Evolutionary conservation across 768 basidiomycete species (phyloP), one percentile per base, ranked within the genome.

Genomic region (Russula earlei): DNA sequence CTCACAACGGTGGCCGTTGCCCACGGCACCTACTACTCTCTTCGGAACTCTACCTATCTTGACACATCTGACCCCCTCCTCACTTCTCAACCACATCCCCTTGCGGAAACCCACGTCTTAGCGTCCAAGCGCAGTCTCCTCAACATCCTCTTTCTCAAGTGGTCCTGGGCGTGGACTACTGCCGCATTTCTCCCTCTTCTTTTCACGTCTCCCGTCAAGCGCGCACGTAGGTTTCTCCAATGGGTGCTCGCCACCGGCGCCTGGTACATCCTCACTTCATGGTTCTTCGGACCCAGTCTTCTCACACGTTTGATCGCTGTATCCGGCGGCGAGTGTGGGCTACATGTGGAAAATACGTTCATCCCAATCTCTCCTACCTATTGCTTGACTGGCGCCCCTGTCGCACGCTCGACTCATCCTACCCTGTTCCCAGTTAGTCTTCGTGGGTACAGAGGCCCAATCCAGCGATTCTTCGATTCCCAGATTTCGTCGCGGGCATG

Each of bases 111-210:
- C 0, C 74, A 87, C 68, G 85, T 83, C 70, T 91, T 91, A 65
- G 91, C 93, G 11, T 77, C 74, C 63, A 94, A 94, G 68, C 70
- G 76, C 62, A 97, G 93, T 66, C 47, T 78, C 1, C 76, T 98
- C 66, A 98, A 97, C 66, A 77, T 84, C 55, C 72, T 80, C 63
- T 94, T 95, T 71, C 90, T 94, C 67, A 98, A 98, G 71, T 76
- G 80, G 50, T 82, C 86, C 22, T 96, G 95, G 93, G 90, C 72
- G 0, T 96, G 93, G 92, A 93, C 92, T 1, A 77, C 88, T 7
- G 74, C 74, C 33, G 74, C 79, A 0, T 91, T 89, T 64, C 65
- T 83, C 52, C 63, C 77, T 52, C 72, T 77, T 24, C 85, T 78
- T 75, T 77, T 78, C 60, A 79, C 84, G 5, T 67, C 57, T 11